phyloP scores from a whole-genome alignment of 345 rosid species.

The Bruguiera sexangula region DNA sequence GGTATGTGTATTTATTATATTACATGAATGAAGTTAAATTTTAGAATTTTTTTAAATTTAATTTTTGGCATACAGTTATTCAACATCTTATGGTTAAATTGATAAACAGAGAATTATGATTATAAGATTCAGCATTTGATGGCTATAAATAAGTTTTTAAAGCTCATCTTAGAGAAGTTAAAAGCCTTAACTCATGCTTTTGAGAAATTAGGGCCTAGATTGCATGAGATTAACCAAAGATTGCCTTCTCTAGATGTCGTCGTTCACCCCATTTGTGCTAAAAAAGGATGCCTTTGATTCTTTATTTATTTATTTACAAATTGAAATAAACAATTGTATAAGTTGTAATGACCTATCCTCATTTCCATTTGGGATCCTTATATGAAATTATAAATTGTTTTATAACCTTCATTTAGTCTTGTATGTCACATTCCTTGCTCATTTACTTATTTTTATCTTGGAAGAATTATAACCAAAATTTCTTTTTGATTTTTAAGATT shows the following conservation, averaged over 20 bases:
- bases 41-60: background rate
- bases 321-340: no score
- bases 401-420: no score
- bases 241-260: constrained; percentile 75
- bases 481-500: no score
- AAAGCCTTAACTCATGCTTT: constrained; percentile 55
- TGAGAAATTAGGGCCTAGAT: constrained; percentile 60
- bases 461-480: no score
- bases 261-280: constrained; percentile 82
- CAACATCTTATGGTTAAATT: constrained; percentile 44
- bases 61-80: background rate
- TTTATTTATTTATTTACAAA: constrained; percentile 17
- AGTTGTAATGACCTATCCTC: no score
- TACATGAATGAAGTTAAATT: constrained; percentile 1
- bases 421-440: no score
- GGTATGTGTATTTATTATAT: background rate
- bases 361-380: no score
- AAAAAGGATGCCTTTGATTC: constrained; percentile 51
- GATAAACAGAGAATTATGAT: constrained; percentile 9
- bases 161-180: constrained; percentile 74
- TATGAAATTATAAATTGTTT: no score
- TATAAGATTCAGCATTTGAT: constrained; percentile 45
- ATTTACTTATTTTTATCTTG: no score
- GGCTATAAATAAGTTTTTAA: constrained; percentile 61
- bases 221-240: constrained; percentile 72